Evolutionary conservation across 2,329 filamentous ascomycete species (phyloP), one percentile per base, ranked within the genome.

Genomic region (Xenoacremonium recifei): DNA sequence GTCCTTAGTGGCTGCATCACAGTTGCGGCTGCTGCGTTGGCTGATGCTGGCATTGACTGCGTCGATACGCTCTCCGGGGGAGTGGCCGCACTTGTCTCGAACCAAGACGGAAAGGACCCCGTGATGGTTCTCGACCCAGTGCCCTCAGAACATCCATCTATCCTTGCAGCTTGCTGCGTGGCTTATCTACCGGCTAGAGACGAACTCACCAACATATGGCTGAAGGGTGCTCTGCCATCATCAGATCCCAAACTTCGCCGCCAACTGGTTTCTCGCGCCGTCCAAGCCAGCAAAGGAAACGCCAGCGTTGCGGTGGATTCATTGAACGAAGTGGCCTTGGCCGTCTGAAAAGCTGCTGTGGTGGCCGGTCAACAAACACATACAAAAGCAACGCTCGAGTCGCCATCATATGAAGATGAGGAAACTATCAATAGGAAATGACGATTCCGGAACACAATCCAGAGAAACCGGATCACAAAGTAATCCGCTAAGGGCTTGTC

Each of bases 11-110:
- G 89, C 1, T 96, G 91, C 61, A 90, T 99, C 55, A 97, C 90
- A 1, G 92, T 95, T 41, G 89, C 92, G 9, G 91, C 90, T 40
- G 92, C 92, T 9, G 93, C 93, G 12, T 82, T 99, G 59, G 87
- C 87, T 3, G 93, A 99, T 69, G 93, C 93, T 1, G 90, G 90
- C 7, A 96, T 99, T 47, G 93, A 99, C 62, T 96, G 90, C 61
- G 84, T 97, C 35, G 93, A 96, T 68, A 79, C 92, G 21, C 85
- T 96, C 15, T 81, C 87, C 21, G 93, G 91, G 9, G 93, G 93
- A 20, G 89, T 97, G 30, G 90, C 92, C 21, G 92, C 89, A 4
- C 66, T 95, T 35, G 83, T 93, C 12, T 62, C 65, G 50, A 48
- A 54, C 3, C 58, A 61, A 46, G 54, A 62, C 37, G 53, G 56